A percentile compares a stretch with the other conserved stretches of the same genome.
Conservation (phyloP, 805 yeast genomes). For the Isabelozyma gotoi region DNA sequence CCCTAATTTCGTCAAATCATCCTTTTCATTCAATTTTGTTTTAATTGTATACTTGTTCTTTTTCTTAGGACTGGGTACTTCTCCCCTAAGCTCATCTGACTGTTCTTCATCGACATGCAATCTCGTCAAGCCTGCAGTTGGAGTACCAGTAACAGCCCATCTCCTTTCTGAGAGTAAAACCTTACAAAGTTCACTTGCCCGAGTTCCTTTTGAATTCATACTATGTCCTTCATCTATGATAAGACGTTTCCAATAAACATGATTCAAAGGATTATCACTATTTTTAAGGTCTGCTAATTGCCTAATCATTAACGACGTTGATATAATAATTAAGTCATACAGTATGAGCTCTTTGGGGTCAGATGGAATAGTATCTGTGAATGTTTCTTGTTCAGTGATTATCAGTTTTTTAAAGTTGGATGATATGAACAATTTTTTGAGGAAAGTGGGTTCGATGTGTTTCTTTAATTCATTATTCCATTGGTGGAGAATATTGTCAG, state of each 20-base stretch:
- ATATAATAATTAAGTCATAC: conserved; percentile 55
- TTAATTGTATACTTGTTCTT: conserved; percentile 45
- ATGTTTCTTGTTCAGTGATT: conserved; percentile 11
- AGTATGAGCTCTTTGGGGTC: conserved; percentile 32
- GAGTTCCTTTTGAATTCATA: conserved; percentile 51
- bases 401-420: conserved; percentile 25
- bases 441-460: conserved; percentile 43
- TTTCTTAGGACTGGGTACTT: conserved; percentile 11
- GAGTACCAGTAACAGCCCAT: conserved; percentile 79
- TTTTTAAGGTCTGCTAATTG: conserved; percentile 26
- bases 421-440: conserved; percentile 35
- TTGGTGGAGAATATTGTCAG: conserved; percentile 66
- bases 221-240: conserved; percentile 79
- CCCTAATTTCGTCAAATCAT: conserved; percentile 57
- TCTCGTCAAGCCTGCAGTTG: conserved; percentile 67
- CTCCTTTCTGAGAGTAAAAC: conserved; percentile 55
- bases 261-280: conserved; percentile 33
- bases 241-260: conserved; percentile 63
- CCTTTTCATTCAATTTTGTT: conserved; percentile 48
- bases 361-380: conserved; percentile 16
- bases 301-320: conserved; percentile 45
- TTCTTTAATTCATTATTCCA: conserved; percentile 61
- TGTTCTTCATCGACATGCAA: conserved; percentile 47
- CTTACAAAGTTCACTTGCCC: conserved; percentile 49
- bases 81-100: conserved; percentile 6